Percentiles rank a stretch among this genome's conserved stretches.
These are phyloP conservation scores for Saururus chinensis DNA, from an alignment of 164 flowering plant species.

Conservation along the genomic window DNA sequence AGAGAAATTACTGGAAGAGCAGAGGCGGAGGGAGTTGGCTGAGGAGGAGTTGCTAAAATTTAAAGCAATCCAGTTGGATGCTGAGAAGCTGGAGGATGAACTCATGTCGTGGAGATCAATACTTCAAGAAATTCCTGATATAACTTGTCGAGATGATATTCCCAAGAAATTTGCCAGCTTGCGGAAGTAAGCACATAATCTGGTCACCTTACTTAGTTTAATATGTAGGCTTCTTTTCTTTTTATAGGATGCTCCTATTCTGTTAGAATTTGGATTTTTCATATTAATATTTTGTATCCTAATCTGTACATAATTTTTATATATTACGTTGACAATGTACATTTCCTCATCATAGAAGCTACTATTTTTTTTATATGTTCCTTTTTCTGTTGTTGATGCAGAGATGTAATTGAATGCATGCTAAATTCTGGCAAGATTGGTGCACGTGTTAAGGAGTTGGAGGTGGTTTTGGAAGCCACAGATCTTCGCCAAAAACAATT, in stretches of 20 bases:
- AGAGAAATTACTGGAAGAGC: slow-evolving; percentile 73
- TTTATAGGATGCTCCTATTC: background rate
- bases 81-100: slow-evolving; percentile 66
- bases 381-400: slow-evolving; percentile 19
- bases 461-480: slow-evolving; percentile 65
- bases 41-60: slow-evolving; percentile 57
- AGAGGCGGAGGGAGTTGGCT: slow-evolving; percentile 62
- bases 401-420: slow-evolving; percentile 70
- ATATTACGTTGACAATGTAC: background rate
- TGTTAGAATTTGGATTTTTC: background rate
- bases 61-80: slow-evolving; percentile 38
- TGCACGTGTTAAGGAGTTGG: slow-evolving; percentile 57
- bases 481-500: slow-evolving; percentile 44
- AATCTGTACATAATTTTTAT: background rate
- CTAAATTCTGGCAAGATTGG: slow-evolving; percentile 62
- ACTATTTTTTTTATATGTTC: background rate
- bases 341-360: too few relatives aligned
- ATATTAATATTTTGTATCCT: background rate
- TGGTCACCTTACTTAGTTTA: slow-evolving; percentile 1
- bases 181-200: slow-evolving; percentile 42
- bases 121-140: slow-evolving; percentile 62
- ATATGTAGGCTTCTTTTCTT: background rate
- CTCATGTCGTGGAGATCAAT: slow-evolving; percentile 58
- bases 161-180: slow-evolving; percentile 49
- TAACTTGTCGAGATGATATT: slow-evolving; percentile 58